These are phyloP conservation scores for Fremontodendron californicum DNA, from an alignment of 345 rosid genomes.

Conservation along the genomic window DNA sequence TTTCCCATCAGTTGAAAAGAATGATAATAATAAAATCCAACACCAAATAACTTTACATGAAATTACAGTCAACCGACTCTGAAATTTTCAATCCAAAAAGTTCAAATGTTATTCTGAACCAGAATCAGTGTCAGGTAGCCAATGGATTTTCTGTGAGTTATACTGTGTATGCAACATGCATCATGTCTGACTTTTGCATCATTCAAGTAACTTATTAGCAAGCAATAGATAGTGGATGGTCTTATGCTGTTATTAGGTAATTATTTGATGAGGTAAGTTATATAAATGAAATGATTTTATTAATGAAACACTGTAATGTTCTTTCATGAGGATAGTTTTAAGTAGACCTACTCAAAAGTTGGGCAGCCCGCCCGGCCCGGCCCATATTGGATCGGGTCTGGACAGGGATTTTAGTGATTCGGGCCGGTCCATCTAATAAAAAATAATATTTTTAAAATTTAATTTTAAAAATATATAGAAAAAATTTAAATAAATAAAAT, in stretches of 20 bases:
- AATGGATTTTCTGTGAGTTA: not conserved
- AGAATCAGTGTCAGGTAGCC: not conserved
- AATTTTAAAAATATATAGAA: too few species aligned
- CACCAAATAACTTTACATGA: not conserved
- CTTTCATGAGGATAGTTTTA: not conserved
- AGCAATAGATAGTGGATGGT: not conserved
- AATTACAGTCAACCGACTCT: not conserved
- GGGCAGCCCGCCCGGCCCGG: too few species aligned
- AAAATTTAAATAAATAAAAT: too few species aligned
- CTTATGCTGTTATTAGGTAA: not conserved
- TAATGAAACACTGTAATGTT: not conserved
- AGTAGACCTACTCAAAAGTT: too few species aligned
- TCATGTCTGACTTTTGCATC: not conserved
- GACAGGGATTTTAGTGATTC: too few species aligned
- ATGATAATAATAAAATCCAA: not conserved
- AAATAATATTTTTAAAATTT: too few species aligned
- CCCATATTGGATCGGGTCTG: too few species aligned
- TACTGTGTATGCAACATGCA: not conserved
- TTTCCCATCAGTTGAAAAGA: constrained; percentile 11
- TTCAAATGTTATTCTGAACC: not conserved
- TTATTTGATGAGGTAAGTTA: not conserved
- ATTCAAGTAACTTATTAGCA: not conserved
- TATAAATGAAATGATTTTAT: not conserved
- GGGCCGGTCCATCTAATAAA: too few species aligned
- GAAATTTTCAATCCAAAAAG: not conserved